Conservation (phyloP, 2,329 filamentous ascomycete genomes). For the Colletotrichum costaricense region DNA sequence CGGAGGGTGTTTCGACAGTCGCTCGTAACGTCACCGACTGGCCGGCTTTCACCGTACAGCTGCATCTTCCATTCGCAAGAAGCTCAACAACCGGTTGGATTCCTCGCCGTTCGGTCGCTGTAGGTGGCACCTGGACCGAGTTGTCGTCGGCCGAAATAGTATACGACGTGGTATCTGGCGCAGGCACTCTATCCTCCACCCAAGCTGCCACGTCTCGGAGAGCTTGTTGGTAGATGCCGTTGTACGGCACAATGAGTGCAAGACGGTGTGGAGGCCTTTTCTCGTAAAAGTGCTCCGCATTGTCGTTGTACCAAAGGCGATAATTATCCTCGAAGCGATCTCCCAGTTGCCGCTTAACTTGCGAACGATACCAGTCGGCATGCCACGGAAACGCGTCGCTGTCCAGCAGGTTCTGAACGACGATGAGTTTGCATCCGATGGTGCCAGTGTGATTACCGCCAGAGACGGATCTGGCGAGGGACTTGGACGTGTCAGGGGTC, state of each 20-base stretch:
- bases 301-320: slow-evolving; percentile 38
- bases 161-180: slow-evolving; percentile 31
- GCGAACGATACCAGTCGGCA: slow-evolving; percentile 39
- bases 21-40: slow-evolving; percentile 20
- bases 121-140: slow-evolving; percentile 29
- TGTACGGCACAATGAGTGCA: slow-evolving; percentile 28
- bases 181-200: slow-evolving; percentile 34
- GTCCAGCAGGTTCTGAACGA: slow-evolving; percentile 38
- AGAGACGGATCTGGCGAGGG: neutral
- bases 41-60: neutral
- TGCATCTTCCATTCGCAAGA: neutral
- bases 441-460: slow-evolving; percentile 25
- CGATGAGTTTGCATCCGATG: slow-evolving; percentile 38
- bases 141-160: slow-evolving; percentile 6
- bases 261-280: neutral
- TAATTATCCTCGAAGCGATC: slow-evolving; percentile 33
- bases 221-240: slow-evolving; percentile 36
- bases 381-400: slow-evolving; percentile 40
- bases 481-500: neutral
- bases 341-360: slow-evolving; percentile 31
- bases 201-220: slow-evolving; percentile 37
- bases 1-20: slow-evolving; percentile 7
- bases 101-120: slow-evolving; percentile 31
- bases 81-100: slow-evolving; percentile 38
- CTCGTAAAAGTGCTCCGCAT: slow-evolving; percentile 37